These are phyloP conservation scores for Penicillium aurantiogriseum DNA, from an alignment of 2,329 filamentous ascomycete genomes.

Conservation along the genomic window DNA sequence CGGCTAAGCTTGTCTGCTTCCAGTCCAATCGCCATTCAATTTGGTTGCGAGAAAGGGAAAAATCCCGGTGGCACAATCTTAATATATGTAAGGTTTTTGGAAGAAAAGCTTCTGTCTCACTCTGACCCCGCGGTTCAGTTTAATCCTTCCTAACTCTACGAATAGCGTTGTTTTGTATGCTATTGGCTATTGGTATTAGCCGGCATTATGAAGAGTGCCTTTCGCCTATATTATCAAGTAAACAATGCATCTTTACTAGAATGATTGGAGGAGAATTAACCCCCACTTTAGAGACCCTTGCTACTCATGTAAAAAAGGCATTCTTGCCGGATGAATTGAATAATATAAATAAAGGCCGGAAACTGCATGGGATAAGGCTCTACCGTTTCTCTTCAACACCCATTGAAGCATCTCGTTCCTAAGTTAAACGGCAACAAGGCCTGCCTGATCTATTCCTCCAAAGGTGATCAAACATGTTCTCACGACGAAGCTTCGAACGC, in stretches of 20 bases:
- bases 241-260: background rate
- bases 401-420: background rate
- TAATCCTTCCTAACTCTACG: background rate
- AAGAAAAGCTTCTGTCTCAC: background rate
- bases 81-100: background rate
- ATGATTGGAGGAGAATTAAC: conserved; percentile 13
- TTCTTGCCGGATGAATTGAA: background rate
- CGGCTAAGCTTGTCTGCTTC: background rate
- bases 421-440: background rate
- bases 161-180: background rate
- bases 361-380: background rate
- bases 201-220: background rate
- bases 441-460: background rate
- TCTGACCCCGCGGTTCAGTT: too few relatives aligned
- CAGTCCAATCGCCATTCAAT: background rate
- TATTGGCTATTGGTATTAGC: background rate
- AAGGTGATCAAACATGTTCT: conserved; percentile 32
- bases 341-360: background rate
- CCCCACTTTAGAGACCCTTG: background rate
- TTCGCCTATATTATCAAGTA: background rate
- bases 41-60: conserved; percentile 13
- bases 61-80: conserved; percentile 18
- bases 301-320: background rate
- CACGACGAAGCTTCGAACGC: conserved; percentile 28
- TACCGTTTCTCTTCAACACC: background rate